Evolutionary conservation across 257 asterid genomes (phyloP).

Genomic region (Orobanche coerulescens): DNA sequence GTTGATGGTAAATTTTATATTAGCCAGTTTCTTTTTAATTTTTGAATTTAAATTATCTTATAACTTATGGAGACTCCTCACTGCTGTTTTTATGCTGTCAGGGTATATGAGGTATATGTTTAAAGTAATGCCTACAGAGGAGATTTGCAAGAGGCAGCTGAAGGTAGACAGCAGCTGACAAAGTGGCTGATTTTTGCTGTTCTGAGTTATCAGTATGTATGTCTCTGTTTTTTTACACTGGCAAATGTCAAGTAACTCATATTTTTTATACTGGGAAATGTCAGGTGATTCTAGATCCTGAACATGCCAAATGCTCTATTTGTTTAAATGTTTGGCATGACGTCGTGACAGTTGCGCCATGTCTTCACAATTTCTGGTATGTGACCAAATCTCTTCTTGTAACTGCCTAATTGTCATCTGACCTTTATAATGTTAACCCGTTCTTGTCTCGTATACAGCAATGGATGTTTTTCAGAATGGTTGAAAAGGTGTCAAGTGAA

Average conservation of each 20-base stretch:
- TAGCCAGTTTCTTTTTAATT: slow-evolving; percentile 6
- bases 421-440: neutral
- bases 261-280: too few species aligned
- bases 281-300: slow-evolving; percentile 69
- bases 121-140: slow-evolving; percentile 60
- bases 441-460: slow-evolving; percentile 43
- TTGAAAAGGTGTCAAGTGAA: slow-evolving; percentile 74
- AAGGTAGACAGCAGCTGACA: slow-evolving; percentile 40
- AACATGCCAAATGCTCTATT: slow-evolving; percentile 82
- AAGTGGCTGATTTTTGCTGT: slow-evolving; percentile 1
- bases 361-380: slow-evolving; percentile 96
- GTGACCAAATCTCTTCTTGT: slow-evolving; percentile 19
- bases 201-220: neutral
- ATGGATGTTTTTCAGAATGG: slow-evolving; percentile 99
- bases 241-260: slow-evolving; percentile 15
- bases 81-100: slow-evolving; percentile 26
- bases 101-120: slow-evolving; percentile 72
- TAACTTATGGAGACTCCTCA: slow-evolving; percentile 8
- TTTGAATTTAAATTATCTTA: neutral
- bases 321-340: slow-evolving; percentile 94
- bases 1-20: slow-evolving; percentile 39
- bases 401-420: neutral
- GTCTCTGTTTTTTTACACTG: slow-evolving; percentile 4
- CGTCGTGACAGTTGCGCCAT: slow-evolving; percentile 92
- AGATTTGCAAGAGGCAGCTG: slow-evolving; percentile 43